phyloP scores from a whole-genome alignment of 2,329 filamentous ascomycete genomes.

The Emergomyces pasteurianus region DNA sequence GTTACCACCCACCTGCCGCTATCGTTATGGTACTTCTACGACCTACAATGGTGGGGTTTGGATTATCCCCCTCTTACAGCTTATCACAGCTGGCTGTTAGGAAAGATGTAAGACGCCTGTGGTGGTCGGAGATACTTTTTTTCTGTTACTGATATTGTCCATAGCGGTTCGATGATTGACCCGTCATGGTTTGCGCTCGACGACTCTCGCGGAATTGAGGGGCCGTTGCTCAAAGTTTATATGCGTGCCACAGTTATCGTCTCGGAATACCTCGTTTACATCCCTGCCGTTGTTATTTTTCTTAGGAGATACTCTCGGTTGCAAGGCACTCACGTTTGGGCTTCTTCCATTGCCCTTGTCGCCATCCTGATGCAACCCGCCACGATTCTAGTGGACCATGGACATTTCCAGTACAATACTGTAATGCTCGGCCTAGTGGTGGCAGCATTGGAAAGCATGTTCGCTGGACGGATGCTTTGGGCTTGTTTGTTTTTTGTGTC shows the following conservation, averaged over 20 bases:
- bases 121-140: constrained; percentile 4
- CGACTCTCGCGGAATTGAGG: constrained; percentile 68
- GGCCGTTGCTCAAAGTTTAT: constrained; percentile 73
- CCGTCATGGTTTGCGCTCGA: constrained; percentile 79
- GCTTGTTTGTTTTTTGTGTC: constrained; percentile 86
- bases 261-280: constrained; percentile 81
- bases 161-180: constrained; percentile 60
- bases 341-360: constrained; percentile 69
- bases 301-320: constrained; percentile 67
- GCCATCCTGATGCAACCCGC: constrained; percentile 88
- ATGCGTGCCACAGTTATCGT: constrained; percentile 88
- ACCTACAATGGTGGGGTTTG: constrained; percentile 92
- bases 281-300: constrained; percentile 77
- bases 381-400: constrained; percentile 84
- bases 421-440: constrained; percentile 92
- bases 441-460: constrained; percentile 75
- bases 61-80: constrained; percentile 96
- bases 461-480: constrained; percentile 77
- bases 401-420: constrained; percentile 96
- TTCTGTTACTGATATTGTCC: neutral
- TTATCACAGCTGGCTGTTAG: constrained; percentile 95
- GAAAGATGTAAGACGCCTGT: constrained; percentile 51
- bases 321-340: constrained; percentile 68
- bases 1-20: constrained; percentile 78
- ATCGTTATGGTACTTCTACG: constrained; percentile 96